Evolutionary conservation across 139 green algal genomes (phyloP), one percentile per base, ranked within the genome.

Genomic region (Chlorella sp.): DNA sequence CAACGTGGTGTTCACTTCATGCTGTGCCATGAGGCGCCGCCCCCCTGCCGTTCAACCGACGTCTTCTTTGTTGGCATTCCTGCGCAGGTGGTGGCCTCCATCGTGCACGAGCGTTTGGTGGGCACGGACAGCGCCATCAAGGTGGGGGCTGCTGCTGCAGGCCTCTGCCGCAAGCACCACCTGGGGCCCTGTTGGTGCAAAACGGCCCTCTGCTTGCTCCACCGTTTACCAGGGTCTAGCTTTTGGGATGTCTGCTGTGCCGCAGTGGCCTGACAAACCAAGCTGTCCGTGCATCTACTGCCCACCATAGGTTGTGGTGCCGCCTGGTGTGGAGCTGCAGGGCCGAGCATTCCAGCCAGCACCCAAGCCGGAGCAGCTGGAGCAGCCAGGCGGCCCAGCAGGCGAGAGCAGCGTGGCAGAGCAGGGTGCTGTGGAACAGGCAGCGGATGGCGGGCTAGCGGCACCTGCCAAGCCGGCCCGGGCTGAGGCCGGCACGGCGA

Each of bases 31-130:
- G 2, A 2, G 4, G 51, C 51, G 51, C 51, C 4, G 16, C 9
- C 4, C 51, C 32, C 8, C 34, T 80, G 13, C 4, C 54, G 56
- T 51, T 36, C 28, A 26, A 8, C 43, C 62, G 43, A 5, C 34
- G 41, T 0, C 60, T 16, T n/a, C n/a, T n/a, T n/a, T 51, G 19
- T 16, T 68, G 0, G 22, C 41, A 14, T 20, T 30, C 62, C 67
- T 56, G 13, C 60, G 8, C 60, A 84, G 48, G 48, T 94, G 20
- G 73, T 94, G 56, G 92, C 89, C 14, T 90, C 83, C 26, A 65
- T 94, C 24, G 83, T 94, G 36, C 54, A 91, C 16, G 87, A 90
- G 68, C 48, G 58, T 11, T 51, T 91, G 43, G 86, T 93, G 58
- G 92, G 92, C 28, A 30, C 92, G 78, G 92, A 94, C 60, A 32